A percentile compares a stretch with the other conserved stretches of the same genome.
phyloP scores from a whole-genome alignment of 345 rosid species.

The Moricandia moricandioides region DNA sequence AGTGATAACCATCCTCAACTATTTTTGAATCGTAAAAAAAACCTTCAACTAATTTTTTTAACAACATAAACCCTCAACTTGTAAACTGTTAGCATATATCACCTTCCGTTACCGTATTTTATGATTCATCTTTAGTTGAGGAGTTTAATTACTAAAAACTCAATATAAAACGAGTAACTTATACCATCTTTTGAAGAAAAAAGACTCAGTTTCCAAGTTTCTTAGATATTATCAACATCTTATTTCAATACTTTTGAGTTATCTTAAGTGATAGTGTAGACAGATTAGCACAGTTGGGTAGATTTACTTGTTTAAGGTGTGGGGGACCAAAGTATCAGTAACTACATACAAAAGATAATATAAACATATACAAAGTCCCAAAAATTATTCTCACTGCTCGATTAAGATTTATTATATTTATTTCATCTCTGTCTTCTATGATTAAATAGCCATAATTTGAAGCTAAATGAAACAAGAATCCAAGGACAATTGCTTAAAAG shows the following conservation, averaged over 20 bases:
- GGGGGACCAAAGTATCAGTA: conserved; percentile 34
- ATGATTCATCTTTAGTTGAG: too few relatives aligned
- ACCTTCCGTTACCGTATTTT: too few relatives aligned
- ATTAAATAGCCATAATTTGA: conserved; percentile 12
- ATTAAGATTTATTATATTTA: conserved; percentile 45
- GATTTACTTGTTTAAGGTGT: conserved; percentile 36
- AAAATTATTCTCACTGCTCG: conserved; percentile 64
- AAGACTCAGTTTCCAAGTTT: neutral
- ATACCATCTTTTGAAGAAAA: neutral
- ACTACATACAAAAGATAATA: conserved; percentile 12
- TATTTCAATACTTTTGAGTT: neutral
- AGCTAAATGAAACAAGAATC: conserved; percentile 16
- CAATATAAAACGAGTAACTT: neutral
- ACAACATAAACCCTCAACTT: too few relatives aligned
- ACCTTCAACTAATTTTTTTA: too few relatives aligned
- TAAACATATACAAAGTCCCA: conserved; percentile 50
- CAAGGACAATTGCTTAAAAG: conserved; percentile 26
- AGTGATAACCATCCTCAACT: too few relatives aligned
- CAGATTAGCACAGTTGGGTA: conserved; percentile 33
- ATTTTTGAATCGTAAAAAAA: too few relatives aligned
- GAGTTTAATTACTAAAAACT: too few relatives aligned
- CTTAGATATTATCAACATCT: neutral
- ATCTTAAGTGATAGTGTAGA: conserved; percentile 30
- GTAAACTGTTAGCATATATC: too few relatives aligned
- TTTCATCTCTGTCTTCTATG: conserved; percentile 7